Conservation (phyloP, 2,329 filamentous ascomycete species). For the Penicillium sp. region DNA sequence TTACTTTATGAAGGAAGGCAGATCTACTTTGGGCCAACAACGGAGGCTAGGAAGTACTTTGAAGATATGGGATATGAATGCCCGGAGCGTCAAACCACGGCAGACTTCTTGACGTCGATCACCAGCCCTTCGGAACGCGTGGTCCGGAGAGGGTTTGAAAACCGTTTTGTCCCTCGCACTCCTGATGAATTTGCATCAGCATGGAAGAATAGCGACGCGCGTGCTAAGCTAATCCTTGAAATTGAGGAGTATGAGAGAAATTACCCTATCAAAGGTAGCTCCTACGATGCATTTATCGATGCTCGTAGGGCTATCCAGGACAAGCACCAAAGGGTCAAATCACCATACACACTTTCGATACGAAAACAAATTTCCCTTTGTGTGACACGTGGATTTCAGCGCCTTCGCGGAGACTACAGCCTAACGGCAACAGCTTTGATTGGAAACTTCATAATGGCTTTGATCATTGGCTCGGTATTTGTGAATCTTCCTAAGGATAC, state of each 20-base stretch:
- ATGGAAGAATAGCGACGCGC: conserved; percentile 53
- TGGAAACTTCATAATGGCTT: conserved; percentile 67
- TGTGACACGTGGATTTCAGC: not conserved
- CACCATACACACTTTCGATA: not conserved
- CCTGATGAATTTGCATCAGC: conserved; percentile 62
- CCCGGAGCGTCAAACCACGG: conserved; percentile 62
- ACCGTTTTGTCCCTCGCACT: conserved; percentile 61
- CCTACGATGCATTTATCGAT: conserved; percentile 29
- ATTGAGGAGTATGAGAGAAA: conserved; percentile 40
- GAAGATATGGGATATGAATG: conserved; percentile 54
- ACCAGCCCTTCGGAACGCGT: conserved; percentile 61
- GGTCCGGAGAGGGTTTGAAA: conserved; percentile 56
- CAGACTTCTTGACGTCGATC: conserved; percentile 66
- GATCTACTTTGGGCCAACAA: conserved; percentile 67
- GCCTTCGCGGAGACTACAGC: conserved; percentile 38
- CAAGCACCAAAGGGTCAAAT: conserved; percentile 47
- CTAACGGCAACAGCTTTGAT: conserved; percentile 61
- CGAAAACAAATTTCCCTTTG: not conserved
- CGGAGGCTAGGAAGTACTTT: conserved; percentile 61
- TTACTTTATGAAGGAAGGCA: conserved; percentile 69
- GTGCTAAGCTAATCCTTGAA: conserved; percentile 33
- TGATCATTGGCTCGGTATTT: conserved; percentile 76
- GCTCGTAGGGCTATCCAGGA: conserved; percentile 32
- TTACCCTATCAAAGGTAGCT: conserved; percentile 36
- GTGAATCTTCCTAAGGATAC: conserved; percentile 67